Evolutionary conservation across 495 filamentous ascomycete genomes (phyloP).

Genomic region (Hypoxylon subgilvum): DNA sequence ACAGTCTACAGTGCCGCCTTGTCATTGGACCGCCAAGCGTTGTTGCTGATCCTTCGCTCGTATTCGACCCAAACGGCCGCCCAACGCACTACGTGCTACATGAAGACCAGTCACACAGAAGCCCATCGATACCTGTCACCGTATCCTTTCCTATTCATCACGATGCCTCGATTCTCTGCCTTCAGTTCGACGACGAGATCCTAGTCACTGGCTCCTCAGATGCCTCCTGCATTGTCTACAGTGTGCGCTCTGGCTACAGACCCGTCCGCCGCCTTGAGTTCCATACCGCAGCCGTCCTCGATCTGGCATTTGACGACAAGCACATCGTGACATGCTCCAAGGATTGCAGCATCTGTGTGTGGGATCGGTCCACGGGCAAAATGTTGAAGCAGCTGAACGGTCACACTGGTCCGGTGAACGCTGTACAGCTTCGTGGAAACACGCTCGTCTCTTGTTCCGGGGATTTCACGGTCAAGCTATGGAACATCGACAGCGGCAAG

Average conservation of each 20-base stretch:
- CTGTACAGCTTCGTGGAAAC: constrained; percentile 90
- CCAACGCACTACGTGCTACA: constrained; percentile 55
- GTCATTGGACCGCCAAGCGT: constrained; percentile 71
- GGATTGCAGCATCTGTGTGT: constrained; percentile 88
- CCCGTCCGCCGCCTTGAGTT: constrained; percentile 76
- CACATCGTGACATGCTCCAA: constrained; percentile 97
- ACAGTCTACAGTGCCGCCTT: constrained; percentile 78
- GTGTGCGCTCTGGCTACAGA: constrained; percentile 73
- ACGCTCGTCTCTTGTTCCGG: constrained; percentile 90
- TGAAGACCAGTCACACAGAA: constrained; percentile 49
- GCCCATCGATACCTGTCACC: constrained; percentile 53
- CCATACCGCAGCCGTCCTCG: constrained; percentile 87
- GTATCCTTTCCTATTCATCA: constrained; percentile 66
- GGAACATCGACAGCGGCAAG: constrained; percentile 85
- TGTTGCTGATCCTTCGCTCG: constrained; percentile 49
- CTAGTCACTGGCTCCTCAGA: constrained; percentile 96
- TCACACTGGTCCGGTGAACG: constrained; percentile 91
- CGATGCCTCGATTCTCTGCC: constrained; percentile 87
- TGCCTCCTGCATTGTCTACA: constrained; percentile 88
- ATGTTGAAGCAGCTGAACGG: constrained; percentile 78
- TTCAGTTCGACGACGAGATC: constrained; percentile 90
- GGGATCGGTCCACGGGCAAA: constrained; percentile 80
- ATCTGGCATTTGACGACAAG: constrained; percentile 87
- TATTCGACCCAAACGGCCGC: constrained; percentile 51
- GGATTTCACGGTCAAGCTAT: constrained; percentile 89